A percentile compares a stretch with the other conserved stretches of the same genome.
phyloP scores from a whole-genome alignment of 257 asterid species.

The Anisodus acutangulus region DNA sequence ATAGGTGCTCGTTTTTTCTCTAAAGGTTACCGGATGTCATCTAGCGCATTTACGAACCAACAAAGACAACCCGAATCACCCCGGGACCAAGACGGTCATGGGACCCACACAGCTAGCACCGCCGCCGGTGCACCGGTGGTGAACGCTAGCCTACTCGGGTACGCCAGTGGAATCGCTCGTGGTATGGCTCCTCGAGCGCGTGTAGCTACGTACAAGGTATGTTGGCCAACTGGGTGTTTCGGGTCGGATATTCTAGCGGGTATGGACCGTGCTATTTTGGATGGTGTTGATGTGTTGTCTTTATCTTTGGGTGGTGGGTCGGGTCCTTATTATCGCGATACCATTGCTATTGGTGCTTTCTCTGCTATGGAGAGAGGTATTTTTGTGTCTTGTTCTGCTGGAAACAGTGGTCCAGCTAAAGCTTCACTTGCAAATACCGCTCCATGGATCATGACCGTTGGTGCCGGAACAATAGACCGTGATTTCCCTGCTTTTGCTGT shows the following conservation, averaged over 20 bases:
- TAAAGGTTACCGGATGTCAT: slow-evolving; percentile 47
- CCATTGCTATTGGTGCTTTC: slow-evolving; percentile 56
- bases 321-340: slow-evolving; percentile 54
- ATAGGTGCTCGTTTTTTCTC: slow-evolving; percentile 52
- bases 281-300: slow-evolving; percentile 54
- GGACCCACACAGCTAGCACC: slow-evolving; percentile 56
- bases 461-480: slow-evolving; percentile 55
- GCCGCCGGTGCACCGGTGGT: slow-evolving; percentile 49
- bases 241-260: slow-evolving; percentile 58
- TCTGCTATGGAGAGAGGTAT: slow-evolving; percentile 52
- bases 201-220: slow-evolving; percentile 53
- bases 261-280: slow-evolving; percentile 52
- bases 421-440: slow-evolving; percentile 52
- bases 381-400: slow-evolving; percentile 55
- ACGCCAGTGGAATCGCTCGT: slow-evolving; percentile 53
- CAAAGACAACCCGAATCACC: slow-evolving; percentile 41
- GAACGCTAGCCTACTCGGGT: slow-evolving; percentile 55
- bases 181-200: slow-evolving; percentile 56
- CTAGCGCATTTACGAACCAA: slow-evolving; percentile 21
- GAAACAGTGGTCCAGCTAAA: slow-evolving; percentile 52
- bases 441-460: slow-evolving; percentile 62
- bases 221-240: slow-evolving; percentile 51
- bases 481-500: slow-evolving; percentile 53
- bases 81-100: slow-evolving; percentile 56
- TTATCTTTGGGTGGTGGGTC: slow-evolving; percentile 58